These are phyloP conservation scores for Suillus decipiens DNA, from an alignment of 768 basidiomycete species.

Conservation along the genomic window DNA sequence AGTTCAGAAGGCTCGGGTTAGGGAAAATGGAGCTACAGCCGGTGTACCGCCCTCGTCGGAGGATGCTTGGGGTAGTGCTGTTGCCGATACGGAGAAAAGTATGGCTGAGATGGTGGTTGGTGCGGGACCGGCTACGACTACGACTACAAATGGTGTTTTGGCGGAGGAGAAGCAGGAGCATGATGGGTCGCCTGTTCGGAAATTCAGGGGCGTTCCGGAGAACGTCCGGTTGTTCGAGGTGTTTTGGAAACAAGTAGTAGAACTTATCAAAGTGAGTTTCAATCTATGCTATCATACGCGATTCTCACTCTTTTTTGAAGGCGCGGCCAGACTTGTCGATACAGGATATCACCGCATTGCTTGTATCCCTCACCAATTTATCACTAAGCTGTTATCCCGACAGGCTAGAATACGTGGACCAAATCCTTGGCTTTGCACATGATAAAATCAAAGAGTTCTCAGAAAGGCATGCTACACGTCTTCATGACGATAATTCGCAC, in stretches of 20 bases:
- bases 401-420: conserved; percentile 94
- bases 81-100: conserved; percentile 24
- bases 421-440: conserved; percentile 87
- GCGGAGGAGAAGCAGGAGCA: conserved; percentile 47
- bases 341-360: conserved; percentile 94
- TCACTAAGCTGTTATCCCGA: conserved; percentile 98
- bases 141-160: conserved; percentile 21
- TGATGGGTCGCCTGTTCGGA: conserved; percentile 59
- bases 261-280: conserved; percentile 85
- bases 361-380: conserved; percentile 94
- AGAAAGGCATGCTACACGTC: conserved; percentile 59
- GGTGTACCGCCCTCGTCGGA: conserved; percentile 21
- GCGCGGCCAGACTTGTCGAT: conserved; percentile 96
- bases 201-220: conserved; percentile 95
- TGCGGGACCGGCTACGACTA: conserved; percentile 1
- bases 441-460: conserved; percentile 82
- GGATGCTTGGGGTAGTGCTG: conserved; percentile 28
- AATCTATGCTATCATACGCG: not conserved
- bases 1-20: conserved; percentile 60
- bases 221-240: conserved; percentile 96
- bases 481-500: conserved; percentile 2
- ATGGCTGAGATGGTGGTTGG: conserved; percentile 6
- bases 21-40: conserved; percentile 47
- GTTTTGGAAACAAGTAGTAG: conserved; percentile 98
- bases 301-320: conserved; percentile 40